These are phyloP conservation scores for Picea sitchensis DNA, from an alignment of 75 land plant genomes.

Conservation along the genomic window DNA sequence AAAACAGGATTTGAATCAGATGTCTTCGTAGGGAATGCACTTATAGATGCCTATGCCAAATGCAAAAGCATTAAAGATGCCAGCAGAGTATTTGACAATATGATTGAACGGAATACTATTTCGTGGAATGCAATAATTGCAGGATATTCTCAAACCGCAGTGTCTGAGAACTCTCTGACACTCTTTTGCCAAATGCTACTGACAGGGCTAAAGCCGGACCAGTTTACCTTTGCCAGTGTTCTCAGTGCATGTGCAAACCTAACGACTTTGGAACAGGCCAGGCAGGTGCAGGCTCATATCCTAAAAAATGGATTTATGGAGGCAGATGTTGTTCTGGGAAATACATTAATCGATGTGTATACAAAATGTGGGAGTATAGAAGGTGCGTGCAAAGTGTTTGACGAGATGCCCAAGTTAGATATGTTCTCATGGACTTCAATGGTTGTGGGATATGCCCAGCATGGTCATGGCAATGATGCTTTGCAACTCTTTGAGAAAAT, in stretches of 20 bases:
- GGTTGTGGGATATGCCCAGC: conserved; percentile 47
- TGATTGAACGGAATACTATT: conserved; percentile 21
- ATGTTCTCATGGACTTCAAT: conserved; percentile 60
- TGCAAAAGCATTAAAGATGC: conserved; percentile 24
- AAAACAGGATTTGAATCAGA: conserved; percentile 27
- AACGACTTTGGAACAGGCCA: conserved; percentile 15
- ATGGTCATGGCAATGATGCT: conserved; percentile 40
- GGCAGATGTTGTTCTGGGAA: conserved; percentile 34
- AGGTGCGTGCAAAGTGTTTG: conserved; percentile 43
- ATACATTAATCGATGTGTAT: conserved; percentile 63
- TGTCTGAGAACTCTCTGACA: conserved; percentile 9
- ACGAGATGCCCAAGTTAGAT: conserved; percentile 26
- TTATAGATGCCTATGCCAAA: conserved; percentile 32
- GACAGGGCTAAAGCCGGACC: conserved; percentile 16
- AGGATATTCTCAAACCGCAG: conserved; percentile 16
- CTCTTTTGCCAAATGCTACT: conserved; percentile 16
- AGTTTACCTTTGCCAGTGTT: conserved; percentile 19
- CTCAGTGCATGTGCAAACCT: conserved; percentile 4
- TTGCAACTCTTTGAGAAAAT: conserved; percentile 42
- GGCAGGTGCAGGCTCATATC: conserved; percentile 35
- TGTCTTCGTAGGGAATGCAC: conserved; percentile 26
- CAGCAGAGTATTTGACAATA: conserved; percentile 21
- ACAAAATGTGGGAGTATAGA: conserved; percentile 58
- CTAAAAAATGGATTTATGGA: conserved; percentile 18
- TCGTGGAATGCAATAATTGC: conserved; percentile 37